Percentiles rank a stretch among this genome's conserved stretches.
phyloP scores from a whole-genome alignment of 345 rosid species.

The Dovyalis caffra region DNA sequence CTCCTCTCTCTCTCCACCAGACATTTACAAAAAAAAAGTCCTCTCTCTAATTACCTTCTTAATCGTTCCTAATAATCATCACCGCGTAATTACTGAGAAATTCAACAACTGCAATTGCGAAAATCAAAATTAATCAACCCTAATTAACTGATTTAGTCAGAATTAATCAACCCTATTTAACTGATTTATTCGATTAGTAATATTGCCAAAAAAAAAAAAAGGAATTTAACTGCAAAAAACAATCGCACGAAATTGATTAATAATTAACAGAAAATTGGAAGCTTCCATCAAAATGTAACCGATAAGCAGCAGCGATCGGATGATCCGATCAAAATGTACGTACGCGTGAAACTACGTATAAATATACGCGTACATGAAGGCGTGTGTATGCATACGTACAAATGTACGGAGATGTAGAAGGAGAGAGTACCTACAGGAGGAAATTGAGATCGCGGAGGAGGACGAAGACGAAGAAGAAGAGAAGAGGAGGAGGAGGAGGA shows the following conservation, averaged over 20 bases:
- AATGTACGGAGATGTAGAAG: neutral
- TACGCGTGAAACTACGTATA: neutral
- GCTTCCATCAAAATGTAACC: neutral
- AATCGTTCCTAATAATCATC: conserved; percentile 18
- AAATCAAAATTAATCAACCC: neutral
- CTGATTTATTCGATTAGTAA: neutral
- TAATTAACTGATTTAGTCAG: neutral
- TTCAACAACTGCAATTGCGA: conserved; percentile 2
- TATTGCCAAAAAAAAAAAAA: no score
- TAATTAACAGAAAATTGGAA: neutral
- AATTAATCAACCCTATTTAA: neutral
- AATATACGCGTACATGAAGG: neutral
- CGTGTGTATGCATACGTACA: neutral
- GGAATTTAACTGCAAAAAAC: neutral
- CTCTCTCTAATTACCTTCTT: conserved; percentile 25
- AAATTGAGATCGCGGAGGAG: neutral
- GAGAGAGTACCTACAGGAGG: conserved; percentile 30
- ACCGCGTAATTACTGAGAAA: conserved; percentile 20
- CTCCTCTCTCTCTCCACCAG: conserved; percentile 44
- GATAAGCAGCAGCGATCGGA: conserved; percentile 15
- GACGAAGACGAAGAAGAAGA: neutral
- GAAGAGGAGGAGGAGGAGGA: neutral
- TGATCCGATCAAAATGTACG: conserved; percentile 20
- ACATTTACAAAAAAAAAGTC: conserved; percentile 46
- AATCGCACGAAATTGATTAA: no score